phyloP scores from a whole-genome alignment of 495 filamentous ascomycete genomes.

The Daldinia bambusicola region DNA sequence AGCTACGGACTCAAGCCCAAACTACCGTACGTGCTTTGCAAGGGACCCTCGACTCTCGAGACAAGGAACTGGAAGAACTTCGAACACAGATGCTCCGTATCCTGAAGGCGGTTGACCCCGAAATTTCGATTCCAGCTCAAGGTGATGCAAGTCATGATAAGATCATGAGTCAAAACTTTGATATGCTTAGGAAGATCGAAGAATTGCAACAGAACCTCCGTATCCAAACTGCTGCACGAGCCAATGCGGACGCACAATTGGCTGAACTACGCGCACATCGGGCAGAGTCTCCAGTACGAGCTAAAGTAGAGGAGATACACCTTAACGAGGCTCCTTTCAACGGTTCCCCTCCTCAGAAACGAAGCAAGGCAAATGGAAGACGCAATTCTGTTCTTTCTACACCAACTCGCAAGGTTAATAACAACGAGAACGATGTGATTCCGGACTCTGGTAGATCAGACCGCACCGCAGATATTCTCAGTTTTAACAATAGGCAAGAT shows the following conservation, averaged over 20 bases:
- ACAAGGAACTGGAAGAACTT: conserved; percentile 81
- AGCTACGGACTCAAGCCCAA: conserved; percentile 86
- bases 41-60: conserved; percentile 75
- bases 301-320: conserved; percentile 82
- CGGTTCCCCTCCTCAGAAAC: conserved; percentile 79
- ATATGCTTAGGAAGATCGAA: conserved; percentile 89
- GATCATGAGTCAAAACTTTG: conserved; percentile 69
- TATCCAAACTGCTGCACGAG: conserved; percentile 83
- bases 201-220: conserved; percentile 86
- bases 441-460: conserved; percentile 88
- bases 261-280: conserved; percentile 80
- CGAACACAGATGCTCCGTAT: conserved; percentile 81
- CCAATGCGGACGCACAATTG: conserved; percentile 84
- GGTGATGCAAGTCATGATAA: conserved; percentile 61
- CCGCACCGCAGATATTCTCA: conserved; percentile 85
- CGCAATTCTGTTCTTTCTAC: conserved; percentile 79
- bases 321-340: conserved; percentile 80
- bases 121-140: conserved; percentile 58
- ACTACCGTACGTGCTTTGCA: conserved; percentile 85
- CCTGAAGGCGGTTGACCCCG: conserved; percentile 87
- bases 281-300: conserved; percentile 77
- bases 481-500: conserved; percentile 91
- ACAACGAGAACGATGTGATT: conserved; percentile 67
- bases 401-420: conserved; percentile 75
- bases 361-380: conserved; percentile 77